Evolutionary conservation across 1,284 basidiomycete genomes (phyloP).

Genomic region (Taiwanofungus camphoratus): DNA sequence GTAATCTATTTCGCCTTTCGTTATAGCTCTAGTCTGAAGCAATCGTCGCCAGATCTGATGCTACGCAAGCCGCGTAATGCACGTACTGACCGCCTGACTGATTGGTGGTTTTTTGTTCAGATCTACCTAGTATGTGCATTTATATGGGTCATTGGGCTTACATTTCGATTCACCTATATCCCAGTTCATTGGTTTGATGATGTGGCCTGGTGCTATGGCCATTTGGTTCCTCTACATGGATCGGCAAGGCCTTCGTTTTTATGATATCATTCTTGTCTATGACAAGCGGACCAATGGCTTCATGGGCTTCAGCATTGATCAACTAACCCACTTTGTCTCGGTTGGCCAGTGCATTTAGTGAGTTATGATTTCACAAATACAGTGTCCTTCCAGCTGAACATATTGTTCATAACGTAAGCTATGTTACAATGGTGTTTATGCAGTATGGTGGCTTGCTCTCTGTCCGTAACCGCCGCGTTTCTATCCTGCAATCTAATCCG

Average conservation of each 20-base stretch:
- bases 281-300: constrained; percentile 47
- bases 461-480: constrained; percentile 13
- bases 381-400: too few species aligned
- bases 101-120: constrained; percentile 49
- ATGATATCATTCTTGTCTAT: constrained; percentile 38
- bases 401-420: too few species aligned
- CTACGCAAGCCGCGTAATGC: constrained; percentile 59
- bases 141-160: constrained; percentile 42
- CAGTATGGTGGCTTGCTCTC: constrained; percentile 45
- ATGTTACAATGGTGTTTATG: constrained; percentile 48
- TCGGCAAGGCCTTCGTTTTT: constrained; percentile 49
- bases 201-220: constrained; percentile 44
- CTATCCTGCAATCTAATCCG: constrained; percentile 14
- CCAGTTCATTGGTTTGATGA: constrained; percentile 41
- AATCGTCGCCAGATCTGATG: constrained; percentile 31
- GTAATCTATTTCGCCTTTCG: constrained; percentile 21
- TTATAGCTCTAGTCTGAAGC: not conserved
- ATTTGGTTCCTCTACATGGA: constrained; percentile 33
- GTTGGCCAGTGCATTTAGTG: constrained; percentile 44
- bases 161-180: constrained; percentile 9
- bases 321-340: constrained; percentile 39
- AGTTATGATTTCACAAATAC: too few species aligned
- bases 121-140: constrained; percentile 63
- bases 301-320: constrained; percentile 32
- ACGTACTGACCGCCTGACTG: constrained; percentile 46